A percentile compares a stretch with the other conserved stretches of the same genome.
Conservation (phyloP, 192 early-diverging fungal species). For the Blastocladiella britannica region DNA sequence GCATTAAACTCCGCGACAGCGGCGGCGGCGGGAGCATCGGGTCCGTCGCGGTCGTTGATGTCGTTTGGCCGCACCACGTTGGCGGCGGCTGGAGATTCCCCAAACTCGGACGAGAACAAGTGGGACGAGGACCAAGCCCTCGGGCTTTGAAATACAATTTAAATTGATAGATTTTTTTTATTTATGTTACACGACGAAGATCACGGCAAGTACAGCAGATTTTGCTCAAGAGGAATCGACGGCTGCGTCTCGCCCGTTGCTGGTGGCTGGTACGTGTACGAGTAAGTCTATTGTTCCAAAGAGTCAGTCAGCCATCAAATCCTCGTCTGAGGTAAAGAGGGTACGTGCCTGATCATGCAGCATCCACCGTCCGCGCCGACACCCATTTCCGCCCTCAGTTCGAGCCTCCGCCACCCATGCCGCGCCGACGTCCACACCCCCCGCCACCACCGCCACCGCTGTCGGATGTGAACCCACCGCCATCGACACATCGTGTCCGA, state of each 20-base stretch:
- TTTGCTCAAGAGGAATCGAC: too few species aligned
- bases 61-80: too few species aligned
- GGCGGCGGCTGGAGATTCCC: too few species aligned
- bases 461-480: conserved; percentile 9
- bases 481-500: conserved; percentile 11
- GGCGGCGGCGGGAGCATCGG: too few species aligned
- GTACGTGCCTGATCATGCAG: conserved; percentile 61
- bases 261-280: conserved; percentile 41
- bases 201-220: too few species aligned
- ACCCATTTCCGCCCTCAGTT: conserved; percentile 8
- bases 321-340: not conserved
- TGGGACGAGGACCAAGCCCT: too few species aligned
- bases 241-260: conserved; percentile 11
- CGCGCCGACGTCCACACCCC: conserved; percentile 4
- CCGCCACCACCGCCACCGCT: conserved; percentile 15
- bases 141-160: too few species aligned
- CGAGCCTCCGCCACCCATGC: conserved; percentile 5
- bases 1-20: too few species aligned
- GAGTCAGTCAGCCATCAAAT: not conserved
- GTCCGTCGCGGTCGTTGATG: too few species aligned
- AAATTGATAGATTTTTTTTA: too few species aligned
- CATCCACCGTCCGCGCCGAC: conserved; percentile 54
- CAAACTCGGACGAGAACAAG: too few species aligned
- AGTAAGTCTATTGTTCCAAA: conserved; percentile 23
- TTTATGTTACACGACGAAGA: too few species aligned